A percentile compares a stretch with the other conserved stretches of the same genome.
These are phyloP conservation scores for Rosellinia necatrix DNA, from an alignment of 2,329 filamentous ascomycete species.

Conservation along the genomic window DNA sequence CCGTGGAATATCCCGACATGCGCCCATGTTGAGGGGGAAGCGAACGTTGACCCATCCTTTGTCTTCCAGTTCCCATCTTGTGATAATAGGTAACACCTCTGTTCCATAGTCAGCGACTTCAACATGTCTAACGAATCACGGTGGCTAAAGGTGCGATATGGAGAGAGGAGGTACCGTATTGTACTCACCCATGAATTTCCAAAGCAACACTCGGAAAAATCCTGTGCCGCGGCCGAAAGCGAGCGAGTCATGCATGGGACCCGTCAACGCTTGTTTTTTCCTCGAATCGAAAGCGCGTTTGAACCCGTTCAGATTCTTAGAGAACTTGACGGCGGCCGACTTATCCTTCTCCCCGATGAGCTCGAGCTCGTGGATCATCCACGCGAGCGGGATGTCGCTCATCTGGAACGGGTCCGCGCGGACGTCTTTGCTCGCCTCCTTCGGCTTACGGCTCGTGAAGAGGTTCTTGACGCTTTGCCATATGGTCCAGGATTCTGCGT, in stretches of 20 bases:
- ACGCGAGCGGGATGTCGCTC: conserved; percentile 55
- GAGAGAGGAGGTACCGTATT: not conserved
- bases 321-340: conserved; percentile 44
- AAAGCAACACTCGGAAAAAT: conserved; percentile 47
- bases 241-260: conserved; percentile 47
- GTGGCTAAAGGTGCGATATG: not conserved
- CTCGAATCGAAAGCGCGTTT: conserved; percentile 39
- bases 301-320: conserved; percentile 40
- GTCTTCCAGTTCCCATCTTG: conserved; percentile 46
- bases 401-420: conserved; percentile 46
- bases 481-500: conserved; percentile 35
- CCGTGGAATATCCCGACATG: conserved; percentile 45
- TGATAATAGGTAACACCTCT: conserved; percentile 48
- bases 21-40: conserved; percentile 46
- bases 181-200: conserved; percentile 50
- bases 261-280: conserved; percentile 41
- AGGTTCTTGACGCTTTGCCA: conserved; percentile 45
- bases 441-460: conserved; percentile 43
- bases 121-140: not conserved
- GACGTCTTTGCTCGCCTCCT: conserved; percentile 39
- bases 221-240: conserved; percentile 44
- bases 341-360: conserved; percentile 42
- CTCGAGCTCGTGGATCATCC: conserved; percentile 58
- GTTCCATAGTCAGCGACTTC: conserved; percentile 12
- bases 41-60: conserved; percentile 42